phyloP scores from a whole-genome alignment of 129 eudicot genomes.

The Mikania micrantha region DNA sequence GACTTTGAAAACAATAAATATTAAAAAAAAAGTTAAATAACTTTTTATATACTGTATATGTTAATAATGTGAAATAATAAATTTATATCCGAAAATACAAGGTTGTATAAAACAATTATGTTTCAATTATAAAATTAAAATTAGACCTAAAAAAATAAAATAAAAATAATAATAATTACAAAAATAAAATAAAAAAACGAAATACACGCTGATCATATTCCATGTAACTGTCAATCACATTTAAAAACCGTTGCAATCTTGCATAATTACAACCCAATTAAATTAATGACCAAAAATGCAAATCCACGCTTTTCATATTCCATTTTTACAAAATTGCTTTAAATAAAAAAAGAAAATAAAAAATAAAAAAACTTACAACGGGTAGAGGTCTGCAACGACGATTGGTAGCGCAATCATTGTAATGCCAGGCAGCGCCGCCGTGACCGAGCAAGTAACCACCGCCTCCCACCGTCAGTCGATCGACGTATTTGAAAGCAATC shows the following conservation, averaged over 20 bases:
- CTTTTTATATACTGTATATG: too few species aligned
- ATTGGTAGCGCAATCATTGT: constrained; percentile 35
- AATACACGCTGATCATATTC: too few species aligned
- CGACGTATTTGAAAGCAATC: constrained; percentile 47
- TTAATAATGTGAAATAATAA: too few species aligned
- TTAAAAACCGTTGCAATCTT: constrained; percentile 9
- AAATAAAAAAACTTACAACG: constrained; percentile 34
- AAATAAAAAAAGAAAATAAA: neutral
- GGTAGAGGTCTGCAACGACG: constrained; percentile 47
- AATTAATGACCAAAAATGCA: neutral
- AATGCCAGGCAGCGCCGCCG: constrained; percentile 51
- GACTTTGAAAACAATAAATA: too few species aligned
- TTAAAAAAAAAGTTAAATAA: too few species aligned
- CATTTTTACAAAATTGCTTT: neutral
- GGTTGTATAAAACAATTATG: too few species aligned
- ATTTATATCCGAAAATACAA: too few species aligned
- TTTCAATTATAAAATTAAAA: too few species aligned
- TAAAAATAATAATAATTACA: too few species aligned
- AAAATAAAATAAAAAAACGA: too few species aligned
- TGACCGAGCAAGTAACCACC: constrained; percentile 62
- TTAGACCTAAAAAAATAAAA: too few species aligned
- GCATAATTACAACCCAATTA: neutral
- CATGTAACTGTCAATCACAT: neutral
- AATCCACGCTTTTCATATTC: neutral
- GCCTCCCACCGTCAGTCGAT: constrained; percentile 40